Percentiles rank a stretch among this genome's conserved stretches.
Conservation (phyloP, 257 asterid species). For the Solanum ossicruentum region DNA sequence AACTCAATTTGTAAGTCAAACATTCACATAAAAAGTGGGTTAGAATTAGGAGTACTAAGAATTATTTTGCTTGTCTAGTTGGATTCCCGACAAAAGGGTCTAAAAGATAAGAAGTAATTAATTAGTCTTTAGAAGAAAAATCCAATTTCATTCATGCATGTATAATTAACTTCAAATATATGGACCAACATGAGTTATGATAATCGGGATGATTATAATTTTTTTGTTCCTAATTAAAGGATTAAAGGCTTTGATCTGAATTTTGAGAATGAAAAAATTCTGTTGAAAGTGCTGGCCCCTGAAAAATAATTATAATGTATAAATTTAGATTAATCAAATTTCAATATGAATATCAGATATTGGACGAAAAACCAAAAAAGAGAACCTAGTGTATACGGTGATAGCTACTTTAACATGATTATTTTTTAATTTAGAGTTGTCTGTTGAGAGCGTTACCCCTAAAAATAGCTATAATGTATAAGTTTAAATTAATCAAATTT, state of each 20-base stretch:
- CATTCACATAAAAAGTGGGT: background rate
- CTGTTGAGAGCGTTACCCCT: background rate
- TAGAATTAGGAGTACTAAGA: background rate
- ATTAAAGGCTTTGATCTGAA: rapidly evolving
- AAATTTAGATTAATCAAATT: background rate
- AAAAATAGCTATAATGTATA: background rate
- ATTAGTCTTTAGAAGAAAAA: background rate
- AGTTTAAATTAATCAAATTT: background rate
- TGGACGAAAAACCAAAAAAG: no score
- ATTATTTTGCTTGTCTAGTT: background rate
- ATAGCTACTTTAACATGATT: background rate
- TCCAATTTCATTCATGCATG: background rate
- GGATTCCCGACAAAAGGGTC: background rate
- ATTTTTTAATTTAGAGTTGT: background rate
- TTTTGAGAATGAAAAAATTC: rapidly evolving
- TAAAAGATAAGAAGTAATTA: background rate
- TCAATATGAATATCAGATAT: no score
- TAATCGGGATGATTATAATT: background rate
- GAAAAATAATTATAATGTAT: no score
- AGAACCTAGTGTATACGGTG: background rate
- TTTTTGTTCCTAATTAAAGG: background rate
- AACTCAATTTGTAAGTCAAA: background rate
- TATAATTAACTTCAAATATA: background rate
- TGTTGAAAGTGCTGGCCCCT: background rate
- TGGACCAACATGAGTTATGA: background rate